Conservation (phyloP, 768 basidiomycete species). For the Crassisporium funariophilum region DNA sequence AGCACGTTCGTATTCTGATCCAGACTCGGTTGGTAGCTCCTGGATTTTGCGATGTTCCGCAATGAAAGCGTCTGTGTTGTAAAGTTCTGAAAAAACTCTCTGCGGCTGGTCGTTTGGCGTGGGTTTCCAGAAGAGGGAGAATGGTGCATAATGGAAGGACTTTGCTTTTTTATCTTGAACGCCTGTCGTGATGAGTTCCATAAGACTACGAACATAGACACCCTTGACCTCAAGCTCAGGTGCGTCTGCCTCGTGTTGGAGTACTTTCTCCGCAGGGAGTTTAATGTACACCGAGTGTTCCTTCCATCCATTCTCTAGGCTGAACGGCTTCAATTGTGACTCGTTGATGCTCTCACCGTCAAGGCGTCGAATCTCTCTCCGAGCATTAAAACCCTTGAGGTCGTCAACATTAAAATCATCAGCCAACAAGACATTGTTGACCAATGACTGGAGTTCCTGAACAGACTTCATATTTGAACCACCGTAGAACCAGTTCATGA, state of each 20-base stretch:
- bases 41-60: constrained; percentile 24
- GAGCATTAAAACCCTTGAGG: constrained; percentile 19
- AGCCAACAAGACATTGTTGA: constrained; percentile 24
- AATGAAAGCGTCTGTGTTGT: constrained; percentile 30
- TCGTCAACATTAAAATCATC: constrained; percentile 24
- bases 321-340: constrained; percentile 16
- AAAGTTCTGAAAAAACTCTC: constrained; percentile 26
- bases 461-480: constrained; percentile 21
- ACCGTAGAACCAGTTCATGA: constrained; percentile 26
- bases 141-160: constrained; percentile 28
- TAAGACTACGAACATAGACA: constrained; percentile 25
- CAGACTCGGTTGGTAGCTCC: constrained; percentile 3
- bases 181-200: constrained; percentile 14
- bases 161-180: constrained; percentile 12
- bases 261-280: constrained; percentile 19
- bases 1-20: constrained; percentile 16
- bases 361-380: constrained; percentile 14
- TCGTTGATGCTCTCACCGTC: constrained; percentile 8
- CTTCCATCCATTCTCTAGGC: constrained; percentile 22
- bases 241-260: constrained; percentile 24
- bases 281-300: constrained; percentile 19
- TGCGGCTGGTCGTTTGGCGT: constrained; percentile 5
- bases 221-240: constrained; percentile 30
- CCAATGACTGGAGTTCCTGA: constrained; percentile 21
- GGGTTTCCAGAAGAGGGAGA: constrained; percentile 18